A percentile compares a stretch with the other conserved stretches of the same genome.
phyloP scores from a whole-genome alignment of 176 grass and related monocot genomes.

The Oryza meridionalis region DNA sequence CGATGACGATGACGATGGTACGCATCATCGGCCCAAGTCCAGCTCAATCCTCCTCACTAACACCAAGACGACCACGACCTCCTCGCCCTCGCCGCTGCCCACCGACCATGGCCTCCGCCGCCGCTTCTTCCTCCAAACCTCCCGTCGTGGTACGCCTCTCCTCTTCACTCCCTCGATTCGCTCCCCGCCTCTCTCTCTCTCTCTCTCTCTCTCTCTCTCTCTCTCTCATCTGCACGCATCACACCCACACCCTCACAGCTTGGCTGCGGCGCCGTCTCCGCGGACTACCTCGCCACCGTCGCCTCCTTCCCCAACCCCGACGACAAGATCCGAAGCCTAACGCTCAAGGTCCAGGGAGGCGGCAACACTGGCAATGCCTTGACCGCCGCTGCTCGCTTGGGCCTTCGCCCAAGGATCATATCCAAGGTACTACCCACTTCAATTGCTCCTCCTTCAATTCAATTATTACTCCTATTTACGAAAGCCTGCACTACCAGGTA shows the following conservation, averaged over 20 bases:
- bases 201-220: fast-evolving
- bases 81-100: not conserved
- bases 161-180: not conserved
- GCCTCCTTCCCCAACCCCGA: constrained; percentile 85
- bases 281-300: constrained; percentile 89
- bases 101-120: not conserved
- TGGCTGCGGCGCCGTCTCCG: constrained; percentile 71
- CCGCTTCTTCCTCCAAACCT: not conserved
- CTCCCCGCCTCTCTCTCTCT: not conserved
- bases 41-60: not conserved
- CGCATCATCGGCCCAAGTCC: not conserved
- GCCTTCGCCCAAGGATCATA: constrained; percentile 66
- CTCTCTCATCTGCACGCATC: too few species aligned
- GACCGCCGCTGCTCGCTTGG: constrained; percentile 73
- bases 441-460: not conserved
- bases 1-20: not conserved
- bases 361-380: constrained; percentile 94
- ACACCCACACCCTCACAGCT: constrained; percentile 26
- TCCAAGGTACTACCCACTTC: constrained; percentile 53
- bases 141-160: not conserved
- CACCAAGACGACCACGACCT: not conserved
- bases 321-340: constrained; percentile 92
- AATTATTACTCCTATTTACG: not conserved
- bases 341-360: constrained; percentile 82
- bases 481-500: constrained; percentile 31